Conservation (phyloP, 164 flowering plant genomes). For the Cinnamomum micranthum region DNA sequence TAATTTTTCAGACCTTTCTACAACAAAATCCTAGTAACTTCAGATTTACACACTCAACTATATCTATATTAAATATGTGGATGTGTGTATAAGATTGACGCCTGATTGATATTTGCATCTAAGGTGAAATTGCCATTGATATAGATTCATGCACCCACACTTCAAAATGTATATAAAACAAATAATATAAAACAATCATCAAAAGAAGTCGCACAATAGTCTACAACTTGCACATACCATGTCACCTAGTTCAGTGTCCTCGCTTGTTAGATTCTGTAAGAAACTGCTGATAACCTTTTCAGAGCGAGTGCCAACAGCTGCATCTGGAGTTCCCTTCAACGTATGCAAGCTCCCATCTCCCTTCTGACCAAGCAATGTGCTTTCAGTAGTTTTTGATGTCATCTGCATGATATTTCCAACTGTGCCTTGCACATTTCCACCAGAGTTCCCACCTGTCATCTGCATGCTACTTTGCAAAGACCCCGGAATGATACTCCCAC, state of each 20-base stretch:
- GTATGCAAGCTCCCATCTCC: slow-evolving; percentile 18
- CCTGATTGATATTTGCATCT: too few species aligned
- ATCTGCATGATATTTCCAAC: slow-evolving; percentile 29
- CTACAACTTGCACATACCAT: slow-evolving; percentile 37
- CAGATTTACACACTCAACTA: too few species aligned
- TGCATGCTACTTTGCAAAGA: slow-evolving; percentile 42
- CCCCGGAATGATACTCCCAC: slow-evolving; percentile 39
- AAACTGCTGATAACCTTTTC: slow-evolving; percentile 61
- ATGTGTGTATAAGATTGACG: too few species aligned
- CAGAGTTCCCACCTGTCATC: slow-evolving; percentile 26
- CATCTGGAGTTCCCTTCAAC: slow-evolving; percentile 27
- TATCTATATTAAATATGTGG: too few species aligned
- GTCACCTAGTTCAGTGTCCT: slow-evolving; percentile 27
- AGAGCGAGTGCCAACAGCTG: slow-evolving; percentile 40
- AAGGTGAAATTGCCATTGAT: too few species aligned
- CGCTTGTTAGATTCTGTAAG: slow-evolving; percentile 49
- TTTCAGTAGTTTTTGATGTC: slow-evolving; percentile 28
- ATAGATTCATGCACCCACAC: too few species aligned
- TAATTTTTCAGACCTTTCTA: too few species aligned
- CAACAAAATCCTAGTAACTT: too few species aligned
- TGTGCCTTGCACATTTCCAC: slow-evolving; percentile 24
- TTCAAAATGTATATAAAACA: too few species aligned
- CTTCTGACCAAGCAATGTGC: slow-evolving; percentile 18
- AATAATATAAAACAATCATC: background rate
- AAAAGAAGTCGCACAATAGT: background rate